These are phyloP conservation scores for Malassezia arunalokei DNA, from an alignment of 1,284 basidiomycete species.

Conservation along the genomic window DNA sequence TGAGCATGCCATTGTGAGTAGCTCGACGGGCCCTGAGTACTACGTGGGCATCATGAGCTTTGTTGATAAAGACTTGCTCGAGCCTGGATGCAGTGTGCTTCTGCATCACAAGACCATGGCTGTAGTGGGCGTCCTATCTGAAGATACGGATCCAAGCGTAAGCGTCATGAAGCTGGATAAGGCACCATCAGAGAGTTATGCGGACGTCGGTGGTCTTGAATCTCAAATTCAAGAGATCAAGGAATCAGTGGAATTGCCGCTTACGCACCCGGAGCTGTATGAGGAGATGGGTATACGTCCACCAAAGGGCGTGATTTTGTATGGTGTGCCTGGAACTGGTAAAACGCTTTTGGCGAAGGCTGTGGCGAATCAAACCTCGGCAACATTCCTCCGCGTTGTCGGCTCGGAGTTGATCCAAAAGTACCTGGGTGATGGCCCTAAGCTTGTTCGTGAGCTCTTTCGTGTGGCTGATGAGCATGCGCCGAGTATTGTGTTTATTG, in stretches of 20 bases:
- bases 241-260: conserved; percentile 93
- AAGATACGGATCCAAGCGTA: conserved; percentile 95
- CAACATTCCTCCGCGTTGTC: conserved; percentile 93
- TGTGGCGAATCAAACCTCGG: conserved; percentile 96
- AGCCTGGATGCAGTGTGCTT: conserved; percentile 88
- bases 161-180: conserved; percentile 93
- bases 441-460: conserved; percentile 50
- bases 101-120: conserved; percentile 93
- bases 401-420: conserved; percentile 98
- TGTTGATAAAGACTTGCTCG: conserved; percentile 94
- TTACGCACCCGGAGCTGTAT: conserved; percentile 96
- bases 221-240: conserved; percentile 98
- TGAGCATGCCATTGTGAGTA: conserved; percentile 96
- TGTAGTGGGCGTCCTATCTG: conserved; percentile 86
- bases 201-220: conserved; percentile 94
- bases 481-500: conserved; percentile 49
- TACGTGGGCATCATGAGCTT: conserved; percentile 98
- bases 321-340: conserved; percentile 95
- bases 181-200: conserved; percentile 95
- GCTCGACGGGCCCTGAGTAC: conserved; percentile 85
- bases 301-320: conserved; percentile 97
- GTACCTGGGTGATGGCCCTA: conserved; percentile 78
- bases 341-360: conserved; percentile 97
- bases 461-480: conserved; percentile 49
- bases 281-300: conserved; percentile 99